These are phyloP conservation scores for Tanozyma kutaoensis DNA, from an alignment of 805 yeast genomes.

Conservation along the genomic window DNA sequence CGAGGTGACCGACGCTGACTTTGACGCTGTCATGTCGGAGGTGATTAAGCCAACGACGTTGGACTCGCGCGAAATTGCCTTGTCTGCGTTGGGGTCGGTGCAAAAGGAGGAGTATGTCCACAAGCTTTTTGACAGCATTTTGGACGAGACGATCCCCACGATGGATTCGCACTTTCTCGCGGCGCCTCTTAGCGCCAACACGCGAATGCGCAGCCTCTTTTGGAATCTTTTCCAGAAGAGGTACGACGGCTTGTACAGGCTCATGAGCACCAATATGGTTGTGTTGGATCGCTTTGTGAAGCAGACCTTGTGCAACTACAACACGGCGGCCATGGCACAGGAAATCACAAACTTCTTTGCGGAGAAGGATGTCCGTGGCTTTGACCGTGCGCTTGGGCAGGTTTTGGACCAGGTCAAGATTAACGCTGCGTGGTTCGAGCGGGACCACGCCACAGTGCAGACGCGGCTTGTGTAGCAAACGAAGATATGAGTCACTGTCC, in stretches of 20 bases:
- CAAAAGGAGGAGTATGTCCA: slow-evolving; percentile 19
- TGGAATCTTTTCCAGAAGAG: slow-evolving; percentile 38
- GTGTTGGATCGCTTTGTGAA: slow-evolving; percentile 35
- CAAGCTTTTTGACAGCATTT: slow-evolving; percentile 23
- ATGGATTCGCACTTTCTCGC: slow-evolving; percentile 50
- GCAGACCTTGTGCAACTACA: slow-evolving; percentile 22
- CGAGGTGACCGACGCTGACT: slow-evolving; percentile 17
- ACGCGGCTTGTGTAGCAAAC: too few relatives aligned
- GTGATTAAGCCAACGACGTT: slow-evolving; percentile 36
- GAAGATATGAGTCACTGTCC: too few relatives aligned
- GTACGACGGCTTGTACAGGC: slow-evolving; percentile 29
- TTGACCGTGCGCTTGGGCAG: slow-evolving; percentile 17
- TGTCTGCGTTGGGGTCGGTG: slow-evolving; percentile 39
- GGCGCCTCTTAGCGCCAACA: slow-evolving; percentile 31
- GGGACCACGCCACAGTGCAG: slow-evolving; percentile 28
- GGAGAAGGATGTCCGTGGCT: slow-evolving; percentile 36
- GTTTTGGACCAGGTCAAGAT: slow-evolving; percentile 39
- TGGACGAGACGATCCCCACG: slow-evolving; percentile 31
- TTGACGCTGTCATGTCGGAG: slow-evolving; percentile 29
- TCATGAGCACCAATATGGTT: slow-evolving; percentile 36
- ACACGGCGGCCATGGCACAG: slow-evolving; percentile 3
- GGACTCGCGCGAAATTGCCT: slow-evolving; percentile 46
- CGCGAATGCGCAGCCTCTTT: slow-evolving; percentile 24
- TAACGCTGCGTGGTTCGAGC: slow-evolving; percentile 35
- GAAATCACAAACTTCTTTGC: slow-evolving; percentile 32